Base-by-base conservation (phyloP, 495 filamentous ascomycete species). In the Haplographium delicatum region DNA sequence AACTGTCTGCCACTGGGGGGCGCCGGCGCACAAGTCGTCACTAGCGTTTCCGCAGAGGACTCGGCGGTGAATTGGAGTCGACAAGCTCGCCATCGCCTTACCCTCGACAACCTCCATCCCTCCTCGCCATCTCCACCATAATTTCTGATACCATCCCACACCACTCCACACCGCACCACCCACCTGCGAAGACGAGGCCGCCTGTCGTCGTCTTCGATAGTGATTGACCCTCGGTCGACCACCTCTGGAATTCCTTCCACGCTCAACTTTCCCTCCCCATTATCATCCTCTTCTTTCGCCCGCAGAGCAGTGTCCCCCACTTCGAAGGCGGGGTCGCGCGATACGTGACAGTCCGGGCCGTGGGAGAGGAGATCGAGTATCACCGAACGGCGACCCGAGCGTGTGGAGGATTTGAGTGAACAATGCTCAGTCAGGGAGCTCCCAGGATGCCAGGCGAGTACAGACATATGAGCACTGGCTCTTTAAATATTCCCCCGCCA, bases 391-490 rank as follows among this genome's bases (percentile, higher is more conserved):
- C 34, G 7, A n/a, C 22, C 7, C n/a, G 19, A n/a, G n/a, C n/a
- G n/a, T n/a, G n/a, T n/a, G n/a, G n/a, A n/a, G n/a, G n/a, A n/a
- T n/a, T n/a, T n/a, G n/a, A n/a, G n/a, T n/a, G 24, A 10, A 46
- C 26, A 1, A 53, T 53, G 50, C 22, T 53, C 25, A 53, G 50
- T n/a, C 42, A 48, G 28, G 40, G 39, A 16, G 15, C 33, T 10
- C 16, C 41, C 22, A 50, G 33, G 37, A 57, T 62, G 56, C 40
- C 56, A 22, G n/a, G 61, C 59, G 74, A 76, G 35, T 74, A 70
- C 62, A 72, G 74, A 56, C 75, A 79, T 65, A 64, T 71, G 47
- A 72, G 75, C 51, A 70, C 67, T 35, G 73, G 74, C 40, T 76
- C 71, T 52, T 65, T 79, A 57, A 77, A 72, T 65, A 76, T 79